These are phyloP conservation scores for Paxillus rubicundulus DNA, from an alignment of 768 basidiomycete genomes.

Conservation along the genomic window DNA sequence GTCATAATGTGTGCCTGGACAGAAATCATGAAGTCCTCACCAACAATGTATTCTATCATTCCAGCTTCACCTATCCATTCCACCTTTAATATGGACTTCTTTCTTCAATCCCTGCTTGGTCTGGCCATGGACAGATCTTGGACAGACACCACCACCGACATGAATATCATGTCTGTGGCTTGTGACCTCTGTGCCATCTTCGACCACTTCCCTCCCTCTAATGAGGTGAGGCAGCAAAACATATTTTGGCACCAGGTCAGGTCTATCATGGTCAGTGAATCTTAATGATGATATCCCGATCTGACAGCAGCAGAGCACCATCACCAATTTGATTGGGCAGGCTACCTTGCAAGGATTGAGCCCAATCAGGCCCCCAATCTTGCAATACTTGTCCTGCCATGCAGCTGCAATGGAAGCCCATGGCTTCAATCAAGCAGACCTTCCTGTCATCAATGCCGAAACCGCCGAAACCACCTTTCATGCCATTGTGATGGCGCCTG, in stretches of 20 bases:
- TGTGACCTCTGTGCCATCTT: not conserved
- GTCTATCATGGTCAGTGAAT: not conserved
- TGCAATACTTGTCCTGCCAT: no score
- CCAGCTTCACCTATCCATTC: not conserved
- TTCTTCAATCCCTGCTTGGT: not conserved
- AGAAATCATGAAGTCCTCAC: no score
- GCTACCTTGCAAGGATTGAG: no score
- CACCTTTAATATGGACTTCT: not conserved
- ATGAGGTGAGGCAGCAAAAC: not conserved
- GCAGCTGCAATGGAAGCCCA: no score
- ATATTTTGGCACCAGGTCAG: not conserved
- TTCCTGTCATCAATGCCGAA: not conserved
- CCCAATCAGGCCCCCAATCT: no score
- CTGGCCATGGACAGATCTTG: not conserved
- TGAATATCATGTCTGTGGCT: not conserved
- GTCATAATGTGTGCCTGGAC: no score
- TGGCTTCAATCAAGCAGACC: not conserved
- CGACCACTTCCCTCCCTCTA: not conserved
- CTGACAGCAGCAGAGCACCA: no score
- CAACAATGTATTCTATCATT: no score
- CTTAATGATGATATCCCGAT: no score
- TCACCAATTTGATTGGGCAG: no score
- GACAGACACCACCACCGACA: not conserved
- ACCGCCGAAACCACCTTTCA: not conserved
- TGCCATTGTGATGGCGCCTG: not conserved